Evolutionary conservation across 345 rosid genomes (phyloP).

Genomic region (Gossypium bickii): DNA sequence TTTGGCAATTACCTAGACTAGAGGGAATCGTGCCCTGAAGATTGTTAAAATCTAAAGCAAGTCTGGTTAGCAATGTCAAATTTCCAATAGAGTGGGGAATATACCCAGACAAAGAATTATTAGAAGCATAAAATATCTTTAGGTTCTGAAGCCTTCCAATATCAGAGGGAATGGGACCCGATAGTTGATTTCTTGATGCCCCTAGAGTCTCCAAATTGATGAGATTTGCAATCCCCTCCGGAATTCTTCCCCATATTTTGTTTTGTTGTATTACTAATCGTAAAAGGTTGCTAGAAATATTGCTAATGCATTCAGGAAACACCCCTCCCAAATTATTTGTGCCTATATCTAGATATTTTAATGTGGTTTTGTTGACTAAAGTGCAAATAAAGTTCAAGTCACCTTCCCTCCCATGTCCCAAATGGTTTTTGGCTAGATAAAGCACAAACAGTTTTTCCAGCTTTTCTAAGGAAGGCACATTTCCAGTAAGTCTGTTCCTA

Average conservation of each 20-base stretch:
- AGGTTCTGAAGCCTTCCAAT: not conserved
- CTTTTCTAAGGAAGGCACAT: not conserved
- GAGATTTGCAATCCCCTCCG: not conserved
- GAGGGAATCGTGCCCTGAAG: not conserved
- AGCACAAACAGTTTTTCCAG: not conserved
- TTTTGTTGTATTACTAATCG: not conserved
- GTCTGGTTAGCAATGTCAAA: not conserved
- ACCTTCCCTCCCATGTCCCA: not conserved
- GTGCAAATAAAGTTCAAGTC: not conserved
- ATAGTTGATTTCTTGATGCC: not conserved
- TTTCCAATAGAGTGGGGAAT: not conserved
- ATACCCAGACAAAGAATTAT: not conserved
- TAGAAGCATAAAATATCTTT: not conserved
- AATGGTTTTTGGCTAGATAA: not conserved
- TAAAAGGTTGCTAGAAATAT: not conserved
- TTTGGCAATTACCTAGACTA: not conserved
- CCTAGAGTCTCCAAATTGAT: not conserved
- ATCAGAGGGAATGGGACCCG: not conserved
- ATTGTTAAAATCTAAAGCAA: not conserved
- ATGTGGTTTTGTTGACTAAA: not conserved
- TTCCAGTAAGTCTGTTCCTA: slow-evolving; percentile 11
- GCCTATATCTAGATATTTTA: not conserved
- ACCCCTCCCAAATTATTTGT: not conserved
- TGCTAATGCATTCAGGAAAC: not conserved
- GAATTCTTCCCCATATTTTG: not conserved